Evolutionary conservation across 2,329 filamentous ascomycete species (phyloP).

Genomic region (Fusarium temperatum): DNA sequence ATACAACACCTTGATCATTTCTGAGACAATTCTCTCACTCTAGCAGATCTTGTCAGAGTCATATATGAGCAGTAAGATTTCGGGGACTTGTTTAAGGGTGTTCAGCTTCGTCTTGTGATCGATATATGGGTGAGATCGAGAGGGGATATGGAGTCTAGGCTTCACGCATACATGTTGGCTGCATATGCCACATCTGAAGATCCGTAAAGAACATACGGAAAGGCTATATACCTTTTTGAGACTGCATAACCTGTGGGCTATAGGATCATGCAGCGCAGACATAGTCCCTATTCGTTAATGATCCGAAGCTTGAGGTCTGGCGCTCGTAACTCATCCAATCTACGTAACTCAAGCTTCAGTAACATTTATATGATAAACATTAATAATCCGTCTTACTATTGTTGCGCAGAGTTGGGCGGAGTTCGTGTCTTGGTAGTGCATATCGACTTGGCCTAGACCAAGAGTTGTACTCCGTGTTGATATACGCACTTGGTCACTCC

Average conservation of each 20-base stretch:
- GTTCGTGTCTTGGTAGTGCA: not conserved
- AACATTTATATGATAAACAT: rapidly evolving
- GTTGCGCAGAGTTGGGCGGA: not conserved
- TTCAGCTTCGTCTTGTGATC: not conserved
- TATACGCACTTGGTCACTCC: not conserved
- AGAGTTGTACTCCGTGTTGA: not conserved
- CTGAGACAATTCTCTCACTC: not conserved
- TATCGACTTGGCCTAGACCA: not conserved
- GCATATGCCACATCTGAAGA: not conserved
- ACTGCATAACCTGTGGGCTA: not conserved
- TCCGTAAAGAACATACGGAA: not conserved
- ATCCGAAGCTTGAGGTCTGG: not conserved
- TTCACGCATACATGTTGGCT: not conserved
- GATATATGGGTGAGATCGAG: not conserved
- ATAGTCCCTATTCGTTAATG: not conserved
- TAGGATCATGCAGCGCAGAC: not conserved
- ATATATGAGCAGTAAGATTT: too few relatives aligned
- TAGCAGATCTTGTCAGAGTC: rapidly evolving
- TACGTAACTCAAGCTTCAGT: too few relatives aligned
- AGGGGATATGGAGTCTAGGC: not conserved
- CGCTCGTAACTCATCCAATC: not conserved
- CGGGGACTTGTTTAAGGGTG: not conserved
- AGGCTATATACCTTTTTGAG: not conserved
- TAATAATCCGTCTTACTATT: too few relatives aligned
- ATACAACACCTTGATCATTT: not conserved